These are phyloP conservation scores for Cylindrotheca fusiformis DNA, from an alignment of 108 stramenopile species.

Conservation along the genomic window DNA sequence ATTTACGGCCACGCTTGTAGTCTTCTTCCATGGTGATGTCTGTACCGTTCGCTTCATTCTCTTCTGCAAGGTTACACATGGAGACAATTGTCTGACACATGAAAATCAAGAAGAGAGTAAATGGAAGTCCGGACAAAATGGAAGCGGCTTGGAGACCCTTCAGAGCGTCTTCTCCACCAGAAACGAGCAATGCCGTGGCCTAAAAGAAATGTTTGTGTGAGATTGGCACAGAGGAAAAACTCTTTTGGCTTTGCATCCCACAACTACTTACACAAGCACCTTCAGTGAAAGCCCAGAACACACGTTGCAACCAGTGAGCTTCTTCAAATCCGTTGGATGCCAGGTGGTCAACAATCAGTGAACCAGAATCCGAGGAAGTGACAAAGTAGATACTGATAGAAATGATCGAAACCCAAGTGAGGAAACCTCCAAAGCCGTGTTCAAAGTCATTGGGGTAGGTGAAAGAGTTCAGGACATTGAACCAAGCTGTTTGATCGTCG, in stretches of 20 bases:
- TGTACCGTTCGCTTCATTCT: slow-evolving; percentile 7
- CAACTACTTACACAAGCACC: slow-evolving; percentile 42
- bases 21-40: slow-evolving; percentile 6
- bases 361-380: slow-evolving; percentile 69
- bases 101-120: slow-evolving; percentile 39
- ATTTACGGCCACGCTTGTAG: slow-evolving; percentile 11
- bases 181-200: slow-evolving; percentile 51
- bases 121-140: slow-evolving; percentile 58
- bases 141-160: slow-evolving; percentile 54
- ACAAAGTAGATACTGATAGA: slow-evolving; percentile 54
- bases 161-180: slow-evolving; percentile 40
- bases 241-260: neutral
- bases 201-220: neutral
- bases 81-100: slow-evolving; percentile 31
- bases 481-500: slow-evolving; percentile 34
- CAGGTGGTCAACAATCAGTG: slow-evolving; percentile 57
- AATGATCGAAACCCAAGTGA: slow-evolving; percentile 36
- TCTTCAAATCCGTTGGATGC: slow-evolving; percentile 54
- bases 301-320: slow-evolving; percentile 50
- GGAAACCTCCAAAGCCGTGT: slow-evolving; percentile 47
- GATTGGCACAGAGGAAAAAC: neutral
- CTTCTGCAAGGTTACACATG: slow-evolving; percentile 23
- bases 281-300: slow-evolving; percentile 64
- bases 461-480: slow-evolving; percentile 50
- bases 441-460: slow-evolving; percentile 36